Evolutionary conservation across 1,284 basidiomycete species (phyloP), one percentile per base, ranked within the genome.

Genomic region (Gymnopus androsaceus): DNA sequence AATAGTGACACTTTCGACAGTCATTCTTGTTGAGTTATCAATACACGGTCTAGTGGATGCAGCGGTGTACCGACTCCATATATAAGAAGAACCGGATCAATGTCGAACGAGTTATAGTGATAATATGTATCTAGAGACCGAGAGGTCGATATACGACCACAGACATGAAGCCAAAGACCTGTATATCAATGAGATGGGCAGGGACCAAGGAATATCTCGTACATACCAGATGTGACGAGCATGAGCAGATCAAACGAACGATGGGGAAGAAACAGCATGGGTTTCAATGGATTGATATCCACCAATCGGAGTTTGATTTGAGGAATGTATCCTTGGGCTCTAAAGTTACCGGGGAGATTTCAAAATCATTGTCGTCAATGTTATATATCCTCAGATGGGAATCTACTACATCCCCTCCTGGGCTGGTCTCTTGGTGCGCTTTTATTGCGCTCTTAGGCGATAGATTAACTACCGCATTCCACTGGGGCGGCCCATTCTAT

Each of bases 381-480:
- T n/a, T n/a, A n/a, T n/a, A 55, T 47, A 19, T 60, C 52, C 12
- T 50, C 25, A 12, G 30, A 33, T 7, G 21, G n/a, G 11, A 23
- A 80, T 79, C 59, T 88, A 92, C 68, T 87, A 92, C 8, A 90
- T 75, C 1, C 90, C 90, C 79, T n/a, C n/a, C n/a, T n/a, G n/a
- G n/a, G n/a, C n/a, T n/a, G n/a, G n/a, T n/a, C n/a, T n/a, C n/a
- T n/a, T n/a, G n/a, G n/a, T n/a, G n/a, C n/a, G n/a, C n/a, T n/a
- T n/a, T n/a, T n/a, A n/a, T n/a, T n/a, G n/a, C n/a, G n/a, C n/a
- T n/a, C n/a, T n/a, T n/a, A n/a, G n/a, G n/a, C n/a, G n/a, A n/a
- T n/a, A n/a, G n/a, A n/a, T n/a, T n/a, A n/a, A n/a, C n/a, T n/a
- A n/a, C n/a, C n/a, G n/a, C n/a, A n/a, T n/a, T n/a, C n/a, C n/a